phyloP scores from a whole-genome alignment of 495 filamentous ascomycete genomes.

The Neurospora pannonica region DNA sequence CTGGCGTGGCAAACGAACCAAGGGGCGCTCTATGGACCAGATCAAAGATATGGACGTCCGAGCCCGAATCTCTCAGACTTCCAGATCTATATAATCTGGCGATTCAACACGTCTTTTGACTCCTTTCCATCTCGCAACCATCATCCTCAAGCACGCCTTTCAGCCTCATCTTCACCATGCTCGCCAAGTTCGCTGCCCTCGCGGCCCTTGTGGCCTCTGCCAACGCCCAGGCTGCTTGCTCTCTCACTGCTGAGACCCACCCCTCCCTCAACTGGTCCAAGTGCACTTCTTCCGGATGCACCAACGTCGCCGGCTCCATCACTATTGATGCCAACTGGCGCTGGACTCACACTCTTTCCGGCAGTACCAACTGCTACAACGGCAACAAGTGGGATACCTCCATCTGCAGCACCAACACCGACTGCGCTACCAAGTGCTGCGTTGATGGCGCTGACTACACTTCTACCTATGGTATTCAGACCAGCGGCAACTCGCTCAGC shows the following conservation, averaged over 20 bases:
- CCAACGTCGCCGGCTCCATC: constrained; percentile 26
- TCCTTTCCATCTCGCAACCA: constrained; percentile 12
- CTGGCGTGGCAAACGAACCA: neutral
- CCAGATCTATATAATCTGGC: constrained; percentile 17
- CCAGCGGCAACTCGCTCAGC: constrained; percentile 38
- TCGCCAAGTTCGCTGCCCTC: constrained; percentile 24
- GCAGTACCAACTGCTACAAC: constrained; percentile 40
- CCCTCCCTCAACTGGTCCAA: constrained; percentile 49
- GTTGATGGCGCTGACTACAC: constrained; percentile 40
- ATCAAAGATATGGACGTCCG: neutral
- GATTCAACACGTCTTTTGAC: neutral
- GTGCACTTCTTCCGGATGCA: constrained; percentile 45
- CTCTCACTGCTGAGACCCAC: constrained; percentile 45
- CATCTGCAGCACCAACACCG: constrained; percentile 25
- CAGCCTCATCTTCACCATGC: constrained; percentile 16
- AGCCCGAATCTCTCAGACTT: neutral
- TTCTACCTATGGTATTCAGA: constrained; percentile 38
- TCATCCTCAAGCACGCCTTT: constrained; percentile 16
- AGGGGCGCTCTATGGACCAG: neutral
- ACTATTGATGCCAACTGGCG: constrained; percentile 46
- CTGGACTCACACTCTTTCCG: constrained; percentile 32
- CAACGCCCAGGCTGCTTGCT: constrained; percentile 48
- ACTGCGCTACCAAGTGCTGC: constrained; percentile 38
- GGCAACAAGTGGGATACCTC: constrained; percentile 39
- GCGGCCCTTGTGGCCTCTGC: constrained; percentile 36